These are phyloP conservation scores for Pisolithus thermaeus DNA, from an alignment of 1,284 basidiomycete genomes.

Conservation along the genomic window DNA sequence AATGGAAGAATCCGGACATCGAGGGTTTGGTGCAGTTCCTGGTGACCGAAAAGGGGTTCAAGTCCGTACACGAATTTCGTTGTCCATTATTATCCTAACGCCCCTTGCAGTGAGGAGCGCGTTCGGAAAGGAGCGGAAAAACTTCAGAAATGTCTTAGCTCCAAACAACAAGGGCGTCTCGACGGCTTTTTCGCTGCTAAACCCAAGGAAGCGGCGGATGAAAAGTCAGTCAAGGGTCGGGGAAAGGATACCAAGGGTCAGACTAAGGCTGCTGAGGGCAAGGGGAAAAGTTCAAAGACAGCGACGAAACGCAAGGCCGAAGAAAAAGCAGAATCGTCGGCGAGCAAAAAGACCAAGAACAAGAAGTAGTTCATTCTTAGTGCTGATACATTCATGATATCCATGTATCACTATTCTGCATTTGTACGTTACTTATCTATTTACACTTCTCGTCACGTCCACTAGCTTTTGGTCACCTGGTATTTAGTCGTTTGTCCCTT, in stretches of 20 bases:
- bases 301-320: conserved; percentile 53
- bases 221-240: conserved; percentile 32
- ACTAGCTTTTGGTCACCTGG: background rate
- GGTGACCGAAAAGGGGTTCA: conserved; percentile 95
- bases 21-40: conserved; percentile 95
- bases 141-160: conserved; percentile 78
- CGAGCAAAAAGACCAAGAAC: conserved; percentile 28
- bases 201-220: conserved; percentile 39
- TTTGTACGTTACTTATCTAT: background rate
- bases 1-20: conserved; percentile 92
- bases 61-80: conserved; percentile 41
- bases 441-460: background rate
- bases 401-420: background rate
- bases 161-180: conserved; percentile 94
- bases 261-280: conserved; percentile 19
- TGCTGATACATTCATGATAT: background rate
- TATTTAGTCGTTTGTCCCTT: too few relatives aligned
- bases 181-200: conserved; percentile 92
- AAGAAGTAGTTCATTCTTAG: conserved; percentile 15
- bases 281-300: conserved; percentile 21
- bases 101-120: conserved; percentile 76
- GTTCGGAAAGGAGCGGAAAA: conserved; percentile 95
- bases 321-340: conserved; percentile 25
- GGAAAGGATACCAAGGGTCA: too few relatives aligned
- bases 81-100: conserved; percentile 1